Base-by-base conservation (phyloP, 2,329 filamentous ascomycete genomes). In the Stachybotrys chartarum region DNA sequence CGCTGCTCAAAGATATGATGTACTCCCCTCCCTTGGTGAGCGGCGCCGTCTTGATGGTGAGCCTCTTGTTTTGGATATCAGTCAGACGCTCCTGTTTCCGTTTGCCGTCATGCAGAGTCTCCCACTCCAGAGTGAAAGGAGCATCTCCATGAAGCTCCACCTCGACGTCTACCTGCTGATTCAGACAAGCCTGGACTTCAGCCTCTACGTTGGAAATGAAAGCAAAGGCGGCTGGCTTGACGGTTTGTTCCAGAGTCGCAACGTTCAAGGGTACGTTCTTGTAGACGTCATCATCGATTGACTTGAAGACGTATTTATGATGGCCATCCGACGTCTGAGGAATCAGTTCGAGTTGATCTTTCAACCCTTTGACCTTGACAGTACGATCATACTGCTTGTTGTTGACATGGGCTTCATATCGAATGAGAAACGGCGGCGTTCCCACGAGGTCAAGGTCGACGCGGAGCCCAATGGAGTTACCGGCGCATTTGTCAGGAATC, bases 401-500 rank as follows among this genome's bases (percentile, higher is more conserved):
- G 53, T 80, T 83, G 64, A 82, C 84, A 55, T 85, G 80, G 55
- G 91, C 80, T 48, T 86, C 85, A 68, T 97, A 99, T 24, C 79
- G 77, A 50, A 99, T 78, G n/a, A 79, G 77, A 72, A 99, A 99
- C 1, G 93, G 93, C 50, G 95, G 93, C 0, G 91, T 96, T 58
- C 94, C 94, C 31, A 93, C 88, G 45, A 99, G 79, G 67, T 97
- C 91, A 52, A 99, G 75, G 65, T 94, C 88, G 47, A 99, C 90
- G 11, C 88, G 83, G 54, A 99, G 80, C 46, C 94, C 94, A 58
- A 99, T 90, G 0, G 94, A 91, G 66, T 91, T 96, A 51, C 92
- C 91, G 42, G 92, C 93, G 69, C 94, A 99, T 68, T 95, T 96
- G 70, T 99, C 94, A 53, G 90, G 88, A 48, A 99, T 91, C 59